Evolutionary conservation across 805 yeast genomes (phyloP), one percentile per base, ranked within the genome.

Genomic region (Danielozyma ontarioensis): DNA sequence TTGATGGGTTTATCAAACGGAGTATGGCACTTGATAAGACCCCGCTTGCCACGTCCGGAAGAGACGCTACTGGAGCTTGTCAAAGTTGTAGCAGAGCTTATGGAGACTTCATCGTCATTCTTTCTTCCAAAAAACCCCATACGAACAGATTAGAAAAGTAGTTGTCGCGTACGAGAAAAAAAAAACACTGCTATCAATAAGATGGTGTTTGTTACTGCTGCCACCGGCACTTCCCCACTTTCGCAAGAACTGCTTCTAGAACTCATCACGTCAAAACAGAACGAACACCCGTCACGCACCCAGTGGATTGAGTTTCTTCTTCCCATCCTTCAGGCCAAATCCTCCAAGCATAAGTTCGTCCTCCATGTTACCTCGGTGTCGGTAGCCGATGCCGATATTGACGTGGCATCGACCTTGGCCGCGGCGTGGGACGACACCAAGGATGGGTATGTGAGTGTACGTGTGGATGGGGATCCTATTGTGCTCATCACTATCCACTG

Each of bases 321-420:
- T 3, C 51, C 46, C 13, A 46, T 49, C 18, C 48, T 78, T 27
- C 54, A 62, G 18, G 44, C 44, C 30, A 68, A 64, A 40, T 74
- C 83, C 3, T 69, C 80, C 4, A 66, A 67, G 33, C 77, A 72
- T 51, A 80, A 79, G 51, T 78, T 75, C 51, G 46, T 79, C 27
- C 68, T 75, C 11, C 71, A 67, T 28, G 48, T 66, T 3, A 68
- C 76, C 14, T 12, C 28, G 8, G 41, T 43, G 1, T 12, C 28
- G 8, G 41, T 43, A 1, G 28, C 30, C 12, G 48, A 56, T 14
- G 45, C 50, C 4, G 48, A 48, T 16, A 35, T 55, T 27, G 30
- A 30, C 8, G 42, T 69, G 13, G 42, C 55, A 3, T 57, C 69
- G 7, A 53, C 63, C 4, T 59, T 75, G 30, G 81, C 80, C 8